phyloP scores from a whole-genome alignment of 257 asterid species.

The Rehmannia glutinosa region DNA sequence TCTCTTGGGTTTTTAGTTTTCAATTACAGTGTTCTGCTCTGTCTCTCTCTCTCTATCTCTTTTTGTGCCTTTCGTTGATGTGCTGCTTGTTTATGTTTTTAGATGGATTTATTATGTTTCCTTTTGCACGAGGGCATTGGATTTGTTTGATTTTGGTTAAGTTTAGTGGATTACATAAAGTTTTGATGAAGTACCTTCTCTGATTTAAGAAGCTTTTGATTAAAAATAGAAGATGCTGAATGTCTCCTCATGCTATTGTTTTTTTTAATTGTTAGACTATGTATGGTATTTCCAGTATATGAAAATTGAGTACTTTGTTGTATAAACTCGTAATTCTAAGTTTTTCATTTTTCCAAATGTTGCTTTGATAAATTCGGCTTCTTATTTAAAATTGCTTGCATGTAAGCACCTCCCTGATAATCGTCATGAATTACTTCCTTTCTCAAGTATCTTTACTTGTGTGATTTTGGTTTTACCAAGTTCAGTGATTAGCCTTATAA shows the following conservation, averaged over 20 bases:
- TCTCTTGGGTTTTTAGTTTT: not conserved
- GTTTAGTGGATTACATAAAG: not conserved
- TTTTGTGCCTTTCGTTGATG: not conserved
- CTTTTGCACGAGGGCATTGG: constrained; percentile 8
- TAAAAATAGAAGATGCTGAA: too few species aligned
- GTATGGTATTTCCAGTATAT: too few species aligned
- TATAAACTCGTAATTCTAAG: not conserved
- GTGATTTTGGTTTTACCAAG: not conserved
- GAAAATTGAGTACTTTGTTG: not conserved
- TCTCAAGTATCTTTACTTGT: not conserved
- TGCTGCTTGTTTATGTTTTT: constrained; percentile 10
- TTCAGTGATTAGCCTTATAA: not conserved
- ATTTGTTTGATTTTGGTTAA: constrained; percentile 9
- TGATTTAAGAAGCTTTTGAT: constrained; percentile 11
- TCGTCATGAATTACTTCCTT: constrained; percentile 11
- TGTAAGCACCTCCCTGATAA: constrained; percentile 2
- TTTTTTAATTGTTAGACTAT: not conserved
- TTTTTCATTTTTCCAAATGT: not conserved
- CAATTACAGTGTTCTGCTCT: not conserved
- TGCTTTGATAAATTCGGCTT: not conserved
- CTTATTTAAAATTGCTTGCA: not conserved
- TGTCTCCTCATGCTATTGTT: too few species aligned
- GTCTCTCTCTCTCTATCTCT: too few species aligned
- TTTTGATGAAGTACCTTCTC: not conserved
- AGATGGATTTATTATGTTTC: not conserved